These are phyloP conservation scores for Diplotaxis tenuifolia DNA, from an alignment of 345 rosid genomes.

Conservation along the genomic window DNA sequence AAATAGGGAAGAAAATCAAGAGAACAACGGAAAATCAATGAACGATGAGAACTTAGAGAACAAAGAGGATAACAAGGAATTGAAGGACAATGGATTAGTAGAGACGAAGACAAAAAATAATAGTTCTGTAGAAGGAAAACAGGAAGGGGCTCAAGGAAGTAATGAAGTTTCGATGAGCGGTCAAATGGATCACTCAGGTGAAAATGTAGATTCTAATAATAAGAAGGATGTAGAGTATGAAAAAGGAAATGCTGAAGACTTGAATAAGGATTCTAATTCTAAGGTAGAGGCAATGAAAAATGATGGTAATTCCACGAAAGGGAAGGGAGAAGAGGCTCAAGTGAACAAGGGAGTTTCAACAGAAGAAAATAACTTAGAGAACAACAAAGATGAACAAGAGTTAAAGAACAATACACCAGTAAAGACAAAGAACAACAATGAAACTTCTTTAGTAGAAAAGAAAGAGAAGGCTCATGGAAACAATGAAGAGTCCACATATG, in stretches of 20 bases:
- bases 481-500: background rate
- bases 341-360: background rate
- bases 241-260: background rate
- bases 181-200: background rate
- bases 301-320: background rate
- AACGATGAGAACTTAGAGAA: background rate
- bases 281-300: background rate
- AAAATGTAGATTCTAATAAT: background rate
- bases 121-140: background rate
- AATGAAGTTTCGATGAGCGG: background rate
- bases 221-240: background rate
- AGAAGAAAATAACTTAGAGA: background rate
- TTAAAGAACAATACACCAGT: background rate
- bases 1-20: background rate
- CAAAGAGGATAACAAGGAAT: background rate
- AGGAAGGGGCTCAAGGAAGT: background rate
- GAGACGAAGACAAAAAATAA: background rate
- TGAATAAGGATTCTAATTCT: background rate
- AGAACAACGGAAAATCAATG: background rate
- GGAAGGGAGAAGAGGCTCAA: conserved; percentile 4
- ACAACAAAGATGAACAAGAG: background rate
- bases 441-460: background rate
- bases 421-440: background rate
- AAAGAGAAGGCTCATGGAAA: background rate
- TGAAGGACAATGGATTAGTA: background rate